Base-by-base conservation (phyloP, 805 yeast species). In the Cyberlindnera galapagoensis region DNA sequence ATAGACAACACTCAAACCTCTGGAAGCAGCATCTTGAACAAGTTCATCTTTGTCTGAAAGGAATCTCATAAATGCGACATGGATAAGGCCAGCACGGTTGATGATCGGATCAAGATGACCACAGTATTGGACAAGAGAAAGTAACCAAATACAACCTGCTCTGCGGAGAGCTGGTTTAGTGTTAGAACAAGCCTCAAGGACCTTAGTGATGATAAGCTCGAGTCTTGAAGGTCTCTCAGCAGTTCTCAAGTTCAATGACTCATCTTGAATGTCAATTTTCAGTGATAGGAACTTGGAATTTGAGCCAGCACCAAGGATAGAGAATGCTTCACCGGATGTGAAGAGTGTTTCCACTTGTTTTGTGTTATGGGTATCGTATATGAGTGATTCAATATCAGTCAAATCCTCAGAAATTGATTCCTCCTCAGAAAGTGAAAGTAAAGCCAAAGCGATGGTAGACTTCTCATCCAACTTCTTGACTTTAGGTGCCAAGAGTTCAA, bases 21-120 rank as follows among this genome's bases (percentile, higher is more conserved):
- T 67, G 0, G 95, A 77, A 0, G 97, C 96, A 9, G 92, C 72
- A 39, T 90, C 97, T 51, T 90, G 97, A n/a, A 87, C 65, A 13
- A 87, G 57, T 19, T 88, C 96, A 51, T 90, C 96, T 31, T 78
- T 63, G 41, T 82, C 92, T 1, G 84, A 76, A 34, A 90, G 62
- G 49, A 84, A 83, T 38, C 71, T 68, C 82, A 86, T 76, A 47
- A 90, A 88, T 1, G 80, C 60, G 4, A 70, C 50, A 52, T 90
- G 96, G 26, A 87, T 74, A 16, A 70, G 70, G n/a, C 73, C 59
- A 0, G 85, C 63, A 5, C 58, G 59, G 0, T 49, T 57, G 16
- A 49, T 48, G 1, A 80, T 54, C 0, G 51, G 48, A 1, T 59
- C 47, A 10, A 65, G 49, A 19, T 71, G 65, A 4, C 80, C 75